phyloP scores from a whole-genome alignment of 495 filamentous ascomycete genomes.

The Penicillium arizonense region DNA sequence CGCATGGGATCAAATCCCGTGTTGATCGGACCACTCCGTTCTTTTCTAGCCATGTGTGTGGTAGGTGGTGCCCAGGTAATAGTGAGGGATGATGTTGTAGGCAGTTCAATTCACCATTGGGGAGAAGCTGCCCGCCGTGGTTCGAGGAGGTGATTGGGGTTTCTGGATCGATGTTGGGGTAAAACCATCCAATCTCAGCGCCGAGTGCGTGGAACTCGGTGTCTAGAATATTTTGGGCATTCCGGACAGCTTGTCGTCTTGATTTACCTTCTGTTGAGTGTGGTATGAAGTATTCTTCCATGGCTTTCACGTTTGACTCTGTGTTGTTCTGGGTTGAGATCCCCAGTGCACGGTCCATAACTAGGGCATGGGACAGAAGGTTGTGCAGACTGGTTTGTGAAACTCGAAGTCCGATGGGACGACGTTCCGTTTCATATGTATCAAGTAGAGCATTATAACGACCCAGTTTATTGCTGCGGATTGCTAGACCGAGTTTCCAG shows the following conservation, averaged over 20 bases:
- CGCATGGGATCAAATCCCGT: not conserved
- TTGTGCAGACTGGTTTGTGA: slow-evolving; percentile 8
- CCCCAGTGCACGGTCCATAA: slow-evolving; percentile 10
- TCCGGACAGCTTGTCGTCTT: not conserved
- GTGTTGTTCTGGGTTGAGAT: not conserved
- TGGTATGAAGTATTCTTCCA: slow-evolving; percentile 1
- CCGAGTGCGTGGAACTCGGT: slow-evolving; percentile 9
- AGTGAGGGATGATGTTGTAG: slow-evolving; percentile 6
- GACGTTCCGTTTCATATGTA: slow-evolving; percentile 26
- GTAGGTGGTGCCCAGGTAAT: slow-evolving; percentile 13
- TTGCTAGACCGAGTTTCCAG: slow-evolving; percentile 46
- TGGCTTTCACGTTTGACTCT: slow-evolving; percentile 2
- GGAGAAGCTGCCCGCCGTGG: slow-evolving; percentile 4
- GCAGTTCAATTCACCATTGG: slow-evolving; percentile 1
- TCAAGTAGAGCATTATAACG: slow-evolving; percentile 12
- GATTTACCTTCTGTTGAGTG: not conserved
- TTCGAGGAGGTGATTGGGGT: not conserved
- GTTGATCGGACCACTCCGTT: not conserved
- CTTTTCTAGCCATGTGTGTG: slow-evolving; percentile 7
- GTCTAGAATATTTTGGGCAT: slow-evolving; percentile 3
- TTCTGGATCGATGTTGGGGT: slow-evolving; percentile 2
- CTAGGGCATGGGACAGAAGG: slow-evolving; percentile 1
- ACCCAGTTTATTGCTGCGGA: slow-evolving; percentile 11
- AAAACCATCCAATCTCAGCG: slow-evolving; percentile 11
- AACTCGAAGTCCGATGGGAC: slow-evolving; percentile 21